Evolutionary conservation across 495 filamentous ascomycete species (phyloP), one percentile per base, ranked within the genome.

Genomic region (Penicillium riverlandense): DNA sequence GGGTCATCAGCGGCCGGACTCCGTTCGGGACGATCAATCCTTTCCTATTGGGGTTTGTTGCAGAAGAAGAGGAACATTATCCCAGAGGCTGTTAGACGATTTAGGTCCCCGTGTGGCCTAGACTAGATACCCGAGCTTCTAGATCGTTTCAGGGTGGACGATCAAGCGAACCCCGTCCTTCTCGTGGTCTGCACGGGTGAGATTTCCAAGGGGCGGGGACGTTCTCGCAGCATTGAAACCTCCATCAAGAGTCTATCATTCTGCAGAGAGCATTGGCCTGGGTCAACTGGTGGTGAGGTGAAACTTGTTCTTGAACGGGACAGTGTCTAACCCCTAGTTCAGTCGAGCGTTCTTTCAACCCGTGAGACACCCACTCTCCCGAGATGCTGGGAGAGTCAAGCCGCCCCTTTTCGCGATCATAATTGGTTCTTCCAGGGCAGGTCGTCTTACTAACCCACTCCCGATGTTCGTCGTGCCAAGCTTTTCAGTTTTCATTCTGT

Each of bases 121-220:
- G 42, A 45, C 42, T 39, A 36, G 46, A 49, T 39, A 33, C 41
- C 47, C 38, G 48, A 58, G 49, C 43, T 65, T 69, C 63, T 62
- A 63, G 63, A 67, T 61, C 38, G 63, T 65, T 67, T 69, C 66
- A 65, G 47, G 40, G 15, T 13, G 49, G 63, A 49, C 61, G 66
- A 69, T 69, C 63, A 69, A 69, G 61, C 57, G 32, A 28, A 22
- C 22, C 22, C 4, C 4, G 22, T 4, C 22, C 22, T 22, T 22
- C 22, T 22, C 2, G 22, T 22, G 22, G 22, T 22, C 22, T 22
- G 22, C 22, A 22, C 22, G 6, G 4, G 2, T 22, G 22, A 22
- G 22, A 22, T 22, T 22, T 22, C 22, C 22, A 37, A 34, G 38
- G 38, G 32, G 7, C 13, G 36, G 6, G 13, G 14, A 38, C n/a